Evolutionary conservation across 768 basidiomycete species (phyloP).

Genomic region (Kwoniella dejecticola): DNA sequence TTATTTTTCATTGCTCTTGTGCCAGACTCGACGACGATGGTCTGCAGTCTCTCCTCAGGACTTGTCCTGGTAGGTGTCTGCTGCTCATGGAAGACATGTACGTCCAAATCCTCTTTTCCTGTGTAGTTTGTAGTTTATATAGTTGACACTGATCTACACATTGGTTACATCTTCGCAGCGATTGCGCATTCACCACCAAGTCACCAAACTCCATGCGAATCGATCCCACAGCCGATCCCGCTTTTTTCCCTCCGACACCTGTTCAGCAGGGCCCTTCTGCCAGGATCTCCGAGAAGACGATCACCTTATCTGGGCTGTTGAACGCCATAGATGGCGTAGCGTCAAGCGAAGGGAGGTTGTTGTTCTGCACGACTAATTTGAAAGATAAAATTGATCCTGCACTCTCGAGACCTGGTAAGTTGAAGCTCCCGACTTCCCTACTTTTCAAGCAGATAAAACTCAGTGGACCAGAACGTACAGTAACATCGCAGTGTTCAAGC

Average conservation of each 20-base stretch:
- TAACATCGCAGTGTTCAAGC: neutral
- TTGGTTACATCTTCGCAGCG: neutral
- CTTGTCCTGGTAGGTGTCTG: constrained; percentile 5
- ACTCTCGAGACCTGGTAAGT: constrained; percentile 11
- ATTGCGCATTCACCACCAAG: constrained; percentile 5
- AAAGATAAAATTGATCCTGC: constrained; percentile 4
- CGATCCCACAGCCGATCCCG: neutral
- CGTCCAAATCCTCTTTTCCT: neutral
- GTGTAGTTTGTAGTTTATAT: neutral
- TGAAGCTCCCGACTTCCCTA: too few species aligned
- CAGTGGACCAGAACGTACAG: too few species aligned
- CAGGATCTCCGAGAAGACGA: neutral
- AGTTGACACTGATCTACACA: neutral
- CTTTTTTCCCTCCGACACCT: neutral
- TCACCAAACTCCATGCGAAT: too few species aligned
- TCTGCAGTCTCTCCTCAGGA: neutral
- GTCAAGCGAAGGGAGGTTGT: constrained; percentile 14
- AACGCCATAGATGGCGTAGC: constrained; percentile 25
- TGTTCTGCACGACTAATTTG: constrained; percentile 16
- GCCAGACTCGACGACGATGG: constrained; percentile 11
- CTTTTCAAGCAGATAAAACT: neutral
- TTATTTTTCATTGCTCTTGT: neutral
- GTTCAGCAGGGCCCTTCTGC: neutral
- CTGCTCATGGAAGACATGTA: constrained; percentile 25
- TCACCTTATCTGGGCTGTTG: constrained; percentile 15